Conservation (phyloP, 108 stramenopile genomes). For the Cyclotella baltica region DNA sequence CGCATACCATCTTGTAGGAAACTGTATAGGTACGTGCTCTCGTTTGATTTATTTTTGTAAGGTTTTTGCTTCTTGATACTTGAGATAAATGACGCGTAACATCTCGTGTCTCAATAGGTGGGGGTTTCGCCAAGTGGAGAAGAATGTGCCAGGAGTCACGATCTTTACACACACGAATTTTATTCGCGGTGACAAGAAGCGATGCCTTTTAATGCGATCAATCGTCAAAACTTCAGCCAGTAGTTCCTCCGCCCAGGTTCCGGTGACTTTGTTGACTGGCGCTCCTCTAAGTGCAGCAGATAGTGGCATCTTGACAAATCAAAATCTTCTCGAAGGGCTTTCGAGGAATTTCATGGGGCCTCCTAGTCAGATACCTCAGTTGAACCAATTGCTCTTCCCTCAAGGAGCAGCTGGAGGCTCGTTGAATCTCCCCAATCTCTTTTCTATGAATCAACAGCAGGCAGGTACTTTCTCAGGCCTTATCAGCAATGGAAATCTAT, state of each 20-base stretch:
- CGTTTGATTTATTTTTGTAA: too few relatives aligned
- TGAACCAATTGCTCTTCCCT: neutral
- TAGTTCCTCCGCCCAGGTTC: constrained; percentile 8
- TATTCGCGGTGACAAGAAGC: constrained; percentile 32
- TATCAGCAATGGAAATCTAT: neutral
- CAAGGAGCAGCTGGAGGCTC: neutral
- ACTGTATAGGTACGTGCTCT: neutral
- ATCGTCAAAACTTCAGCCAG: constrained; percentile 22
- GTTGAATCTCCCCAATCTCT: neutral
- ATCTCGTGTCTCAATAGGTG: constrained; percentile 21
- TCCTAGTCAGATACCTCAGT: neutral
- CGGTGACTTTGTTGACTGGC: neutral
- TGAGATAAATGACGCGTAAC: too few relatives aligned
- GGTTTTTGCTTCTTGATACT: too few relatives aligned
- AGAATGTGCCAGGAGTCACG: constrained; percentile 1
- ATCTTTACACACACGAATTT: constrained; percentile 32
- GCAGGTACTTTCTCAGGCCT: neutral
- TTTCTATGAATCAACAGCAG: neutral
- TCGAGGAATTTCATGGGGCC: neutral
- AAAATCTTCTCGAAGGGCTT: neutral
- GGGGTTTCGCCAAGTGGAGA: constrained; percentile 43
- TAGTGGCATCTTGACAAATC: neutral
- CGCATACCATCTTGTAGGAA: too few relatives aligned
- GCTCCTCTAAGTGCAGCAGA: neutral
- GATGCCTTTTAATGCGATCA: constrained; percentile 43